Percentiles rank a stretch among this genome's conserved stretches.
These are phyloP conservation scores for Calonectria pteridis DNA, from an alignment of 2,329 filamentous ascomycete species.

Conservation along the genomic window DNA sequence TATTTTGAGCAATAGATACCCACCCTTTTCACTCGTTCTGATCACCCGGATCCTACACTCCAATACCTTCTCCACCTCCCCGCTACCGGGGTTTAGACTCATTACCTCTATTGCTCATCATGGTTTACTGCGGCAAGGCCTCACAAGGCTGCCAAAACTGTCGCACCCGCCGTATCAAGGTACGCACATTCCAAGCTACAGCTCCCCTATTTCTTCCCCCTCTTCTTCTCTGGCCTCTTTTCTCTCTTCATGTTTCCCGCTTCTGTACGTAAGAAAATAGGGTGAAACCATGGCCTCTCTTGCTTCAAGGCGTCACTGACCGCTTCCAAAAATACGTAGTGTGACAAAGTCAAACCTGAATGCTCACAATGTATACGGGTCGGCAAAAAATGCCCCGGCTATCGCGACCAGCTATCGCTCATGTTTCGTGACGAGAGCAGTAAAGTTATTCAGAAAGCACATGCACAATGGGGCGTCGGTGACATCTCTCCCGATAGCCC, in stretches of 20 bases:
- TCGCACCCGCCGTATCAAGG: conserved; percentile 67
- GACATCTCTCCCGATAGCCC: conserved; percentile 34
- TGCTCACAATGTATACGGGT: conserved; percentile 74
- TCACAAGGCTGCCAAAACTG: conserved; percentile 68
- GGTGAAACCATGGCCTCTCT: not conserved
- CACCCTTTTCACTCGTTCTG: not conserved
- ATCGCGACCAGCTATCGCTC: conserved; percentile 72
- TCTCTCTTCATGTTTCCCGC: not conserved
- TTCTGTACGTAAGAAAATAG: not conserved
- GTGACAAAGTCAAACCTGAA: conserved; percentile 70
- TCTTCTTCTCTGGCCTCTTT: not conserved
- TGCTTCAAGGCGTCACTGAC: conserved; percentile 25
- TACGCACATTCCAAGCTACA: conserved; percentile 45
- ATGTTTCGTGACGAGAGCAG: conserved; percentile 77
- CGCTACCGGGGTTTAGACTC: not conserved
- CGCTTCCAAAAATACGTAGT: conserved; percentile 53
- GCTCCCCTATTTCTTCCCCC: not conserved
- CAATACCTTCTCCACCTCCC: not conserved
- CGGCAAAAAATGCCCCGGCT: conserved; percentile 72
- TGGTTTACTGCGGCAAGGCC: conserved; percentile 70
- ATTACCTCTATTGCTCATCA: conserved; percentile 40
- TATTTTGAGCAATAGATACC: not conserved
- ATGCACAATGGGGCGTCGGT: conserved; percentile 61
- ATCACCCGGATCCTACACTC: not conserved
- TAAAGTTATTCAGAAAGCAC: conserved; percentile 71